Base-by-base conservation (phyloP, 345 rosid genomes). In the Syzygium jambos region DNA sequence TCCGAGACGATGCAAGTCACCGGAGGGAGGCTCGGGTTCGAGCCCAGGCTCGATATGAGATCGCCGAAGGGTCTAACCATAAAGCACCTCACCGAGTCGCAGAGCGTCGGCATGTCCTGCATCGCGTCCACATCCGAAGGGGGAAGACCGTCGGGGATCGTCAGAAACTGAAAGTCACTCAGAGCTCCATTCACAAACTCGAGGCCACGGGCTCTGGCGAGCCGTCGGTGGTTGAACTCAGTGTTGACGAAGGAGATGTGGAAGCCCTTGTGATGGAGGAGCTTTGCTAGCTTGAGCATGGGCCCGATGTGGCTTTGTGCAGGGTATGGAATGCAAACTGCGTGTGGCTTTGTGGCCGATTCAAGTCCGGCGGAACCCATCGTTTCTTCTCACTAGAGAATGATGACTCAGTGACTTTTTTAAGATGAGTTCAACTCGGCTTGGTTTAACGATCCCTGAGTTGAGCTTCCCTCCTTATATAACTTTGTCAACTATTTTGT, bases 181-280 rank as follows among this genome's bases (percentile, higher is more conserved):
- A 46, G 86, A 11, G 90, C 84, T 22, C 23, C 16, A 56, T 78
- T 78, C 1, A 61, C 21, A 16, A 85, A 84, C 52, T 54, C 27
- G n/a, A 65, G 49, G 34, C 88, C 86, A 27, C 84, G 41, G 17
- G 89, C 56, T 53, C 85, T 53, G 63, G 61, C 52, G 16, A 90
- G 51, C 19, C 86, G 89, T 15, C 22, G 56, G 61, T 86, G 87
- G 61, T 90, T 90, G 57, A 84, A 90, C 16, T 88, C 86, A 3
- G 91, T 85, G 87, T 88, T 83, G 19, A 88, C 88, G 56, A 88
- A 90, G 59, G 91, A 86, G 17, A 88, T 43, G 89, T 85, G 68
- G 41, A 90, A 88, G 84, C 90, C 89, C 30, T 29, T 86, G 34
- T 11, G 77, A 38, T 85, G 87, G 78, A 90, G 90, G 46, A 90